These are phyloP conservation scores for Podila horticola DNA, from an alignment of 192 early-diverging fungal species.

Conservation along the genomic window DNA sequence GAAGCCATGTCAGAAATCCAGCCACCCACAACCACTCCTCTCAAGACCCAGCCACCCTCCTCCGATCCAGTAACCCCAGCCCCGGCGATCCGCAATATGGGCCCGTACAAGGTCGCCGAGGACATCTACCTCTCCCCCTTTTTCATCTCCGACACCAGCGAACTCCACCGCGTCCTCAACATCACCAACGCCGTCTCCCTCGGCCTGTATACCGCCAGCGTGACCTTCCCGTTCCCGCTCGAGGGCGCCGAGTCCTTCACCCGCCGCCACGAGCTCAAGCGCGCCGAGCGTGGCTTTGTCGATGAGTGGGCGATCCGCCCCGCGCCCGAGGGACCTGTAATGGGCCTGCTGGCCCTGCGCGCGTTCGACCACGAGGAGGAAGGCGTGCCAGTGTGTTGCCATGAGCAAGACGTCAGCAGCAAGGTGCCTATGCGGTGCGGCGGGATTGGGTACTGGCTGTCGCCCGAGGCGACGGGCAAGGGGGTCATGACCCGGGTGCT, in stretches of 20 bases:
- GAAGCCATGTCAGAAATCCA: no score
- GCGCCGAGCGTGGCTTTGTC: neutral
- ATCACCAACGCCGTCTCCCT: neutral
- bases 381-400: neutral
- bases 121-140: constrained; percentile 3
- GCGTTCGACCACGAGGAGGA: constrained; percentile 24
- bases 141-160: neutral
- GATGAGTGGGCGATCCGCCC: constrained; percentile 27
- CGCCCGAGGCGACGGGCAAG: neutral
- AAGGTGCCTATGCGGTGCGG: constrained; percentile 1
- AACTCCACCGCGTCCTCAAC: constrained; percentile 1
- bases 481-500: constrained; percentile 8
- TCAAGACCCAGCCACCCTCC: no score
- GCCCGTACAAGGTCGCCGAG: neutral
- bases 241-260: neutral
- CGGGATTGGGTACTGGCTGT: constrained; percentile 11
- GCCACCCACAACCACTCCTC: no score
- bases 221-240: neutral
- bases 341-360: constrained; percentile 14
- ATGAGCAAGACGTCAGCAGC: neutral
- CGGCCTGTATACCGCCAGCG: neutral
- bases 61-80: neutral
- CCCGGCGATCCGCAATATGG: neutral
- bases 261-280: neutral
- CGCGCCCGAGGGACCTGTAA: constrained; percentile 12